Conservation (phyloP, 2,329 filamentous ascomycete species). For the Fusarium sp. region DNA sequence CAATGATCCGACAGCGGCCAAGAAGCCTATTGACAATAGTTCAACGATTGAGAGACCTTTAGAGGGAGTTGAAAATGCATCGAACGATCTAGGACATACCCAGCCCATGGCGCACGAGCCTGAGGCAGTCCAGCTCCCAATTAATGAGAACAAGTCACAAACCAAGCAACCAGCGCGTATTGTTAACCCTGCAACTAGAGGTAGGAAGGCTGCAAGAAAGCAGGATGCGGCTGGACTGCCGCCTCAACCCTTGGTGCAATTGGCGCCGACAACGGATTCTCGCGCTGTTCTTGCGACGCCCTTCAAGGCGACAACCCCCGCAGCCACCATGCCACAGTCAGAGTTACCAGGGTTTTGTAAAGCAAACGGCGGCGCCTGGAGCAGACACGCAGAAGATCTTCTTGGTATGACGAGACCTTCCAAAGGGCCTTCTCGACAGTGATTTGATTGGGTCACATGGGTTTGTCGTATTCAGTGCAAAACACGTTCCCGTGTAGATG, state of each 20-base stretch:
- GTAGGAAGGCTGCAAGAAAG: conserved; percentile 65
- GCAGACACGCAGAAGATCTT: conserved; percentile 75
- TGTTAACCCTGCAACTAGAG: conserved; percentile 65
- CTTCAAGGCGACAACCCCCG: not conserved
- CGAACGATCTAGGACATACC: not conserved
- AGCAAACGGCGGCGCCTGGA: conserved; percentile 75
- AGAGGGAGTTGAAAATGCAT: not conserved
- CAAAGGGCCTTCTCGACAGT: conserved; percentile 30
- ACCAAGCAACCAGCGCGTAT: conserved; percentile 47
- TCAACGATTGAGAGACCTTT: conserved; percentile 4
- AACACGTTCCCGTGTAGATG: not conserved
- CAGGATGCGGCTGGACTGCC: conserved; percentile 65
- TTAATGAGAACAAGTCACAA: conserved; percentile 24
- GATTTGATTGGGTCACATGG: not conserved
- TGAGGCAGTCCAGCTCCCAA: not conserved
- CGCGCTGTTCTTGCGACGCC: conserved; percentile 13
- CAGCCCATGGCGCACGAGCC: not conserved
- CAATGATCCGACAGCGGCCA: not conserved
- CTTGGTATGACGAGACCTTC: conserved; percentile 71
- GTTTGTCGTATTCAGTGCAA: not conserved
- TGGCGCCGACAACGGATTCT: conserved; percentile 48
- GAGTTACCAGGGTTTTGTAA: conserved; percentile 60
- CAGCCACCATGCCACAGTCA: conserved; percentile 10
- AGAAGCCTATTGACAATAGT: conserved; percentile 5
- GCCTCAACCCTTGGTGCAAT: conserved; percentile 59